A percentile compares a stretch with the other conserved stretches of the same genome.
phyloP scores from a whole-genome alignment of 2,329 filamentous ascomycete genomes.

The Chaetomiaceae sp. region DNA sequence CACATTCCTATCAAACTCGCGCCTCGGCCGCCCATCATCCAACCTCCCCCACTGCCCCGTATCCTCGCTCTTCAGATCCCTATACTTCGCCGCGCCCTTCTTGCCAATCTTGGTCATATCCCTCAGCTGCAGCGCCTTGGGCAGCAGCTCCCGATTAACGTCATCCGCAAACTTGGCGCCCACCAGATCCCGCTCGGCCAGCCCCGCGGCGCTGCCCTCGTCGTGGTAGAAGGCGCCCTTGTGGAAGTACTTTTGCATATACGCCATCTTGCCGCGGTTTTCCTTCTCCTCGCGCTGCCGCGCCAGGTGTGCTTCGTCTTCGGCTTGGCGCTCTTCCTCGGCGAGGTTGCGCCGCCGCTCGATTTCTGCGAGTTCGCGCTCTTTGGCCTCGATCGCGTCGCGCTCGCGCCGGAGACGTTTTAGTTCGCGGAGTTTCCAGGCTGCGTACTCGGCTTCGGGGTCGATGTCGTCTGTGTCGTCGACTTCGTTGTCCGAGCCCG shows the following conservation, averaged over 20 bases:
- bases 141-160: constrained; percentile 75
- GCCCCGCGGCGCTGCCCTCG: constrained; percentile 67
- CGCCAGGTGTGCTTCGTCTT: constrained; percentile 75
- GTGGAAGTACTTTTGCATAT: constrained; percentile 95
- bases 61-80: constrained; percentile 82
- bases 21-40: constrained; percentile 44
- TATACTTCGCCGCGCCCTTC: constrained; percentile 88
- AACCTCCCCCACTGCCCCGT: constrained; percentile 79
- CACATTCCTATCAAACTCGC: constrained; percentile 37
- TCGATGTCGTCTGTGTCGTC: constrained; percentile 87
- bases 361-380: constrained; percentile 82
- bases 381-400: constrained; percentile 74
- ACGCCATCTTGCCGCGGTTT: constrained; percentile 73
- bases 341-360: constrained; percentile 85
- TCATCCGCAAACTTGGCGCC: constrained; percentile 80
- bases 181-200: constrained; percentile 81
- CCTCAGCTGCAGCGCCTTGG: constrained; percentile 85
- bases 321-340: constrained; percentile 76
- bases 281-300: constrained; percentile 77
- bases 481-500: constrained; percentile 66
- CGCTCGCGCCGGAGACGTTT: constrained; percentile 83
- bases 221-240: constrained; percentile 94
- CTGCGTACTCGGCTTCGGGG: constrained; percentile 80
- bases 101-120: constrained; percentile 92
- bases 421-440: constrained; percentile 91